Evolutionary conservation across 352 stramenopile genomes (phyloP), one percentile per base, ranked within the genome.

Genomic region (Phytophthora sansomeana): DNA sequence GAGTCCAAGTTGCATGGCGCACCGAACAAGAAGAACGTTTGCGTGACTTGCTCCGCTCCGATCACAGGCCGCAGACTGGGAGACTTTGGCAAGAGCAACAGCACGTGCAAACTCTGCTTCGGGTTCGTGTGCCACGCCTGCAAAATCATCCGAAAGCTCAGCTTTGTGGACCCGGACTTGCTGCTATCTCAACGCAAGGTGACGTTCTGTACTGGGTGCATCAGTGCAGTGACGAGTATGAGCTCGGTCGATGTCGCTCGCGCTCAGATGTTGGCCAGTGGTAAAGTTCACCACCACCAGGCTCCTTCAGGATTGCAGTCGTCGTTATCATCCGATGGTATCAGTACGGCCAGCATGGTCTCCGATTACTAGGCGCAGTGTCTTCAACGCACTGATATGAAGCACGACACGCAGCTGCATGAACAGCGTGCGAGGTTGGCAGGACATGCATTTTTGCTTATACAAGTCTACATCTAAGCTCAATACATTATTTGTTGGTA

Each of bases 81-180:
- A 0, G 53, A 74, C 42, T 74, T 75, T 16, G 51, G 54, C 6
- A 71, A 74, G 57, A 63, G 58, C 42, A 58, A 63, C 35, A 26
- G 49, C 29, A 70, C 58, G 10, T 85, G 77, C 59, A 77, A 77
- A 14, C 47, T 82, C 4, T 85, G 76, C 32, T 71, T 79, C 26
- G 49, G 68, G 1, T 57, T 65, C 4, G 61, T 84, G 11, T 84
- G 76, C 39, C 73, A 74, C 28, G 50, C 67, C 2, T 84, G 76
- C 53, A 68, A 67, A 24, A 60, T 82, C 10, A 49, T 62, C 39
- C 63, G 58, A 4, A 75, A 67, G 21, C 36, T 85, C 24, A 79
- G 68, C 41, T 85, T 85, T 46, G 66, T 85, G 21, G 53, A 71
- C 6, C 59, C 69, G 6, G 76, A 81, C 29, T 51, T 77, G 48